These are phyloP conservation scores for Leccinum fuscescens DNA, from an alignment of 1,284 basidiomycete species.

Conservation along the genomic window DNA sequence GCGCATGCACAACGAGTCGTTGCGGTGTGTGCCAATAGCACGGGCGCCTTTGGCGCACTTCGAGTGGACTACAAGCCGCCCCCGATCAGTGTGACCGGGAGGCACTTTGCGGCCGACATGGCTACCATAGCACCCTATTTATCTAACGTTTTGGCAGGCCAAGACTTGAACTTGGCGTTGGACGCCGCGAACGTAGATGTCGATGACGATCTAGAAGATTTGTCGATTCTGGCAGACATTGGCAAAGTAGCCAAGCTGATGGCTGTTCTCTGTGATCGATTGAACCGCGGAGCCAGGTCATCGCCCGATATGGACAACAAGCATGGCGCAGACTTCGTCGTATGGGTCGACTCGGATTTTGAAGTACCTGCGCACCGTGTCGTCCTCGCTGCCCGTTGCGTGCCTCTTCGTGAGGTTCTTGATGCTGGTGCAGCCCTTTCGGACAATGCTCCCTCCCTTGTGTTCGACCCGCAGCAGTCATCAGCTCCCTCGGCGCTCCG, in stretches of 20 bases:
- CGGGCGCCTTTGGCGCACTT: conserved; percentile 88
- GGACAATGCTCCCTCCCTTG: conserved; percentile 36
- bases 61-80: conserved; percentile 69
- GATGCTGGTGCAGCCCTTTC: conserved; percentile 30
- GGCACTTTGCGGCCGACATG: conserved; percentile 68
- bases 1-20: conserved; percentile 84
- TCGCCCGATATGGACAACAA: conserved; percentile 35
- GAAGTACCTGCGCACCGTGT: conserved; percentile 66
- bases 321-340: conserved; percentile 61
- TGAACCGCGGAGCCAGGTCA: neutral
- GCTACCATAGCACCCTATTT: conserved; percentile 60
- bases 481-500: conserved; percentile 30
- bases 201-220: conserved; percentile 45
- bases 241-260: conserved; percentile 42
- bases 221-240: conserved; percentile 50
- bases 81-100: conserved; percentile 59
- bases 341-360: conserved; percentile 42
- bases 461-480: conserved; percentile 9
- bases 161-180: neutral
- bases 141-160: neutral
- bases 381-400: conserved; percentile 64
- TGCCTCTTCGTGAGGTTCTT: conserved; percentile 48
- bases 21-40: conserved; percentile 83
- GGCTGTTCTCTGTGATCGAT: conserved; percentile 35
- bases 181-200: conserved; percentile 12